Evolutionary conservation across 2,329 filamentous ascomycete species (phyloP).

Genomic region (Cordyceps javanica): DNA sequence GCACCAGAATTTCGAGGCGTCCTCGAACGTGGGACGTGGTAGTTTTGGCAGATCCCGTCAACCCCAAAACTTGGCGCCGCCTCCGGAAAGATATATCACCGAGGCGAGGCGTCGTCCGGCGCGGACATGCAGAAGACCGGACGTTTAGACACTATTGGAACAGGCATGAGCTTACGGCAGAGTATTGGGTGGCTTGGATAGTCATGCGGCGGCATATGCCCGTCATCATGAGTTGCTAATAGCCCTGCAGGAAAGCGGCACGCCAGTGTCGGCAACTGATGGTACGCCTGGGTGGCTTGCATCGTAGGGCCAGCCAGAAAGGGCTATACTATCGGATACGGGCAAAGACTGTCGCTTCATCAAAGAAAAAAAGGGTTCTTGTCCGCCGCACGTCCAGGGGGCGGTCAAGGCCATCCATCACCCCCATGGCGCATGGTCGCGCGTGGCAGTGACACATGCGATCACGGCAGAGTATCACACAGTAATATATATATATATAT

Average conservation of each 20-base stretch:
- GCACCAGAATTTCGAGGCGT: not conserved
- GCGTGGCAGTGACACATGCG: not conserved
- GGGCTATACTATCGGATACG: too few relatives aligned
- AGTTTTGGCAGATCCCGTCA: not conserved
- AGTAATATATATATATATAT: too few relatives aligned
- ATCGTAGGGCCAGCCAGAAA: not conserved
- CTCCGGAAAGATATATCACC: not conserved
- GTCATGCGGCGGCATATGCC: not conserved
- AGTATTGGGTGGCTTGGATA: not conserved
- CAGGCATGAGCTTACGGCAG: not conserved
- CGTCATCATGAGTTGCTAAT: not conserved
- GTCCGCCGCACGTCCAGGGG: not conserved
- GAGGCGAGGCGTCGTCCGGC: not conserved
- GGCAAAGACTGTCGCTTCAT: not conserved
- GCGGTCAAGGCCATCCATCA: not conserved
- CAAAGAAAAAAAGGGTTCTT: not conserved
- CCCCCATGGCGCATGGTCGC: not conserved
- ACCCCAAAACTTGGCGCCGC: not conserved
- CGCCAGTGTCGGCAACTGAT: not conserved
- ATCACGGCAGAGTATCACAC: not conserved
- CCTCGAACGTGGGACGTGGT: not conserved
- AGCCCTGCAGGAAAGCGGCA: not conserved
- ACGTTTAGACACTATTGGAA: not conserved
- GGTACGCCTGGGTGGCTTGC: not conserved
- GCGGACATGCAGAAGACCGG: not conserved